Evolutionary conservation across 2,329 filamentous ascomycete genomes (phyloP).

Genomic region (Trichoderma atroviride): DNA sequence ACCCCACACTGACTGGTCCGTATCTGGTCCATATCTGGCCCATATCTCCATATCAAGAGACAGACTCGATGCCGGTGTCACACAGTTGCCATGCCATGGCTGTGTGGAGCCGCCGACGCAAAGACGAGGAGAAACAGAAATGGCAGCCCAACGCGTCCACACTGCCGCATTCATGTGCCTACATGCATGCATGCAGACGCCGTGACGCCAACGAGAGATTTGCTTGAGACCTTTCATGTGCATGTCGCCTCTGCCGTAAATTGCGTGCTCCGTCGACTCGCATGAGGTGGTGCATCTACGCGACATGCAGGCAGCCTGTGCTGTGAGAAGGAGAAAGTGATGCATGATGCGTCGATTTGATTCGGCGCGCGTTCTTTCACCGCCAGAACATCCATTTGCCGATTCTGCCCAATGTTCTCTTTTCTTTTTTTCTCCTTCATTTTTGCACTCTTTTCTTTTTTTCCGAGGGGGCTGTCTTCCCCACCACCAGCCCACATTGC

Average conservation of each 20-base stretch:
- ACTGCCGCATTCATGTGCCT: not conserved
- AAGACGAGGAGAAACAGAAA: not conserved
- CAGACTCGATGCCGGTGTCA: not conserved
- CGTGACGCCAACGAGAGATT: not conserved
- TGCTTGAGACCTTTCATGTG: not conserved
- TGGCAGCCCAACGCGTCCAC: not conserved
- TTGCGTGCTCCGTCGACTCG: conserved; percentile 18
- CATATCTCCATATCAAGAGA: not conserved
- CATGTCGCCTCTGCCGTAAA: not conserved
- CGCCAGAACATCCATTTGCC: conserved; percentile 8
- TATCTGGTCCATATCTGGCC: not conserved
- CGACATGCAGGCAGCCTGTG: conserved; percentile 2
- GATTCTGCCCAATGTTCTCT: conserved; percentile 11
- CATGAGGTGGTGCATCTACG: not conserved
- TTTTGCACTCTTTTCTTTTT: not conserved
- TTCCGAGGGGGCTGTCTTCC: not conserved
- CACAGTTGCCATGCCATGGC: not conserved
- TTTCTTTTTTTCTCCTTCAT: not conserved
- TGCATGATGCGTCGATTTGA: not conserved
- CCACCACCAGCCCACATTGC: not conserved
- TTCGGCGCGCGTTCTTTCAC: not conserved
- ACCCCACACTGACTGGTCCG: too few relatives aligned
- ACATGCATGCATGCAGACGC: not conserved
- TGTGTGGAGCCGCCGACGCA: not conserved
- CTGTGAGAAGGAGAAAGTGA: not conserved